Conservation (phyloP, 805 yeast species). For the Pichia cabralensis region DNA sequence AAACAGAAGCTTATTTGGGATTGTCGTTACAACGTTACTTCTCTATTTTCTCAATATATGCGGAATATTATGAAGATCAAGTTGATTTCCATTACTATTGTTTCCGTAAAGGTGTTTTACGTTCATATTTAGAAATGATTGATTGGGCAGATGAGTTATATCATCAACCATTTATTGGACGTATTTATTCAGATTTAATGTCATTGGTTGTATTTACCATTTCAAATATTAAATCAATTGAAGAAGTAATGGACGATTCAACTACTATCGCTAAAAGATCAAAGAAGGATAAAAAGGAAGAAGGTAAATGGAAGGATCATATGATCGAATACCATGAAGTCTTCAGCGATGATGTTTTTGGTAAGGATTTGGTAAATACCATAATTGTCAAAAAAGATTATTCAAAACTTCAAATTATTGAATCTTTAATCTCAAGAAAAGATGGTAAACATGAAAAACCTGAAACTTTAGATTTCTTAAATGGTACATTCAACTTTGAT, state of each 20-base stretch:
- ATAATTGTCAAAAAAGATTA: constrained; percentile 17
- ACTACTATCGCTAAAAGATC: constrained; percentile 21
- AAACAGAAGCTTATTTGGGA: constrained; percentile 35
- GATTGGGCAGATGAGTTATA: constrained; percentile 76
- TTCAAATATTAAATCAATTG: constrained; percentile 18
- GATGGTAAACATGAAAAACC: constrained; percentile 4
- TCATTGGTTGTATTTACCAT: constrained; percentile 39
- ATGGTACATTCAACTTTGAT: constrained; percentile 9
- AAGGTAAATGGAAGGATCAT: constrained; percentile 43
- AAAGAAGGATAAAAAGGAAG: constrained; percentile 50
- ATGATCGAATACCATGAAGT: constrained; percentile 35
- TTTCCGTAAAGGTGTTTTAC: constrained; percentile 81
- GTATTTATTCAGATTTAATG: constrained; percentile 59
- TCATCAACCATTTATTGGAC: constrained; percentile 58
- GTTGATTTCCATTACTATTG: constrained; percentile 91
- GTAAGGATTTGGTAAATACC: constrained; percentile 30
- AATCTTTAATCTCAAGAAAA: constrained; percentile 13
- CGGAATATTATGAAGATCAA: constrained; percentile 73
- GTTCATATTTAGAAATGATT: constrained; percentile 69
- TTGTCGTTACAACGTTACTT: constrained; percentile 71
- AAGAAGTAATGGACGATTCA: constrained; percentile 7
- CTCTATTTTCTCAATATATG: constrained; percentile 57
- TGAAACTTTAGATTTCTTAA: constrained; percentile 7
- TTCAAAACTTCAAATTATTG: constrained; percentile 29
- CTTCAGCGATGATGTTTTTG: constrained; percentile 51